A percentile compares a stretch with the other conserved stretches of the same genome.
phyloP scores from a whole-genome alignment of 306 rosid species.

The Lathyrus tuberosus region DNA sequence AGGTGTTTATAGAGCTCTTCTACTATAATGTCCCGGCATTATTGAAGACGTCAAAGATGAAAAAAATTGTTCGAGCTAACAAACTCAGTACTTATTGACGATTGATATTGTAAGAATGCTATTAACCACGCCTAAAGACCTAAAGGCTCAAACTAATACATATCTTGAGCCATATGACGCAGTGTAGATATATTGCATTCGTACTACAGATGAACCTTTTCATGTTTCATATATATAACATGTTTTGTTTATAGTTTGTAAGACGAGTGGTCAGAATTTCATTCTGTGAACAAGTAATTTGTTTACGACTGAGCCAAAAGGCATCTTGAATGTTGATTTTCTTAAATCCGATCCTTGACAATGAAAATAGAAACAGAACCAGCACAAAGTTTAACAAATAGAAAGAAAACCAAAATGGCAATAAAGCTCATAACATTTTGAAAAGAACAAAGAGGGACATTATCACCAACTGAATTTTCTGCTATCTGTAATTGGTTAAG shows the following conservation, averaged over 20 bases:
- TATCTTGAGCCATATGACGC: conserved; percentile 6
- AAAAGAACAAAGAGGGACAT: neutral
- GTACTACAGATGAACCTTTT: conserved; percentile 1
- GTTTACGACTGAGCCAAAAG: neutral
- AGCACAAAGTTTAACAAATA: neutral
- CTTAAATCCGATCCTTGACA: conserved; percentile 7
- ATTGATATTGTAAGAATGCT: conserved; percentile 11
- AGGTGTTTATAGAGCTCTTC: conserved; percentile 10
- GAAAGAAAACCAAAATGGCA: conserved; percentile 21
- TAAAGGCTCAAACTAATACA: neutral
- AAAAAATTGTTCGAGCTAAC: conserved; percentile 9
- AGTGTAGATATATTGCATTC: conserved; percentile 6
- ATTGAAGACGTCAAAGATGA: conserved; percentile 1
- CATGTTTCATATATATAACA: conserved; percentile 6
- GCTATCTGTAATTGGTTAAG: conserved; percentile 7
- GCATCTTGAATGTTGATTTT: conserved; percentile 3
- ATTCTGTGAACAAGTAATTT: neutral
- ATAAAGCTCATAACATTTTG: neutral
- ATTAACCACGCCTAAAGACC: neutral
- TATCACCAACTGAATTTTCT: conserved; percentile 15
- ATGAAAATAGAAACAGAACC: neutral
- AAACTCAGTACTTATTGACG: neutral
- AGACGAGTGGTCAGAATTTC: neutral
- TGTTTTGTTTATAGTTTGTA: neutral
- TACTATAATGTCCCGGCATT: conserved; percentile 1